These are phyloP conservation scores for Torulaspora gathmanii DNA, from an alignment of 805 yeast genomes.

Conservation along the genomic window DNA sequence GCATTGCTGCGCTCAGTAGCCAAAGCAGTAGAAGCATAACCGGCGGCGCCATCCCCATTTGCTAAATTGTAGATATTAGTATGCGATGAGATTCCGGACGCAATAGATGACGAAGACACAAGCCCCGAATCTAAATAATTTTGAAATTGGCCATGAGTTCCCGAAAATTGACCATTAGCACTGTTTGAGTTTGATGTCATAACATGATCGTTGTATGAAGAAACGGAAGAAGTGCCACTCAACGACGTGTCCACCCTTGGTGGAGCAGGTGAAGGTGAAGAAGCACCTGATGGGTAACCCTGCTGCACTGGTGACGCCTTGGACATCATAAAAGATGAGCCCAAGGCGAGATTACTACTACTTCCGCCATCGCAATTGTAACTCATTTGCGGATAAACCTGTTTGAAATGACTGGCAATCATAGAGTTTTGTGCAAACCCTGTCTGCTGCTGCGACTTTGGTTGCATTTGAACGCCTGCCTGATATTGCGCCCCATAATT, in stretches of 20 bases:
- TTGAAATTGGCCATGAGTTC: conserved; percentile 8
- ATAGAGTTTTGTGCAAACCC: conserved; percentile 9
- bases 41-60: conserved; percentile 5
- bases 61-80: conserved; percentile 6
- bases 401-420: conserved; percentile 23
- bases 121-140: conserved; percentile 11
- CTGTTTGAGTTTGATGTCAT: conserved; percentile 12
- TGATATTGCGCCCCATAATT: conserved; percentile 11
- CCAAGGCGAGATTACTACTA: conserved; percentile 11
- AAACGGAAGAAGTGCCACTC: conserved; percentile 18
- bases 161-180: conserved; percentile 12
- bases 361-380: conserved; percentile 10
- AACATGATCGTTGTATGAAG: conserved; percentile 17
- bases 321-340: conserved; percentile 7
- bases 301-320: conserved; percentile 10
- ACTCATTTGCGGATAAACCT: conserved; percentile 25
- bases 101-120: conserved; percentile 5
- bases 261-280: conserved; percentile 21
- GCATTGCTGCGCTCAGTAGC: conserved; percentile 3
- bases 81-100: conserved; percentile 6
- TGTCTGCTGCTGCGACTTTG: conserved; percentile 8
- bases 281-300: conserved; percentile 12
- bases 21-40: conserved; percentile 6
- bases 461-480: conserved; percentile 1
- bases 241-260: conserved; percentile 19